phyloP scores from a whole-genome alignment of 2,329 filamentous ascomycete species.

The Fusarium chlamydosporum region DNA sequence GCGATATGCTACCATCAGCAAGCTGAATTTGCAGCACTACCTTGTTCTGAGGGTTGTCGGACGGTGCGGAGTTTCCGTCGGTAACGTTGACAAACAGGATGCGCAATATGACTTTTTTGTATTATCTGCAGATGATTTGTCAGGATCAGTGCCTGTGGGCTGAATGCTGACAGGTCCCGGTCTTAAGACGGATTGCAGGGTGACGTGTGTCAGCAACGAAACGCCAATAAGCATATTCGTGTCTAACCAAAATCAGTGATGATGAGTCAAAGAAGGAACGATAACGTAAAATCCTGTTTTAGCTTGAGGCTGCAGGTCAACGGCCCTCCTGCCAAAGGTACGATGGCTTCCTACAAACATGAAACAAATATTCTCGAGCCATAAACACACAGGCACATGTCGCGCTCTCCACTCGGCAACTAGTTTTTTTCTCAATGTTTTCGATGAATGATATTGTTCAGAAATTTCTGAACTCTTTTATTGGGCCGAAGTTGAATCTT shows the following conservation, averaged over 20 bases:
- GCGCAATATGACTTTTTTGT: constrained; percentile 7
- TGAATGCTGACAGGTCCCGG: background rate
- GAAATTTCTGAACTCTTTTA: no score
- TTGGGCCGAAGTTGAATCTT: no score
- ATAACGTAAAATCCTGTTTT: background rate
- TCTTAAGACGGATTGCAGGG: background rate
- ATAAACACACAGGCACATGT: no score
- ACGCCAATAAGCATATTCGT: constrained; percentile 5
- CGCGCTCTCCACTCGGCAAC: no score
- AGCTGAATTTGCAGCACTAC: background rate
- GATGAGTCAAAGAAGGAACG: background rate
- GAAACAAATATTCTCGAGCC: background rate
- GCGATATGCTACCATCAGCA: background rate
- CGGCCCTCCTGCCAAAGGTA: no score
- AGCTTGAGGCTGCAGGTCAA: background rate
- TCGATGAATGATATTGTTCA: no score
- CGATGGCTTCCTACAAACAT: no score
- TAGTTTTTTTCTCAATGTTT: no score
- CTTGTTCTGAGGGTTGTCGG: background rate
- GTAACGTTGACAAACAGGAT: constrained; percentile 7
- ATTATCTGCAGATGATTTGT: background rate
- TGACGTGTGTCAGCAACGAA: constrained; percentile 8
- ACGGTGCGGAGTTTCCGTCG: constrained; percentile 21
- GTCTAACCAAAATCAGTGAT: no score
- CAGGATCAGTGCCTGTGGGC: background rate